Evolutionary conservation across 495 filamentous ascomycete species (phyloP), one percentile per base, ranked within the genome.

Genomic region (Lasiosphaeria ovina): DNA sequence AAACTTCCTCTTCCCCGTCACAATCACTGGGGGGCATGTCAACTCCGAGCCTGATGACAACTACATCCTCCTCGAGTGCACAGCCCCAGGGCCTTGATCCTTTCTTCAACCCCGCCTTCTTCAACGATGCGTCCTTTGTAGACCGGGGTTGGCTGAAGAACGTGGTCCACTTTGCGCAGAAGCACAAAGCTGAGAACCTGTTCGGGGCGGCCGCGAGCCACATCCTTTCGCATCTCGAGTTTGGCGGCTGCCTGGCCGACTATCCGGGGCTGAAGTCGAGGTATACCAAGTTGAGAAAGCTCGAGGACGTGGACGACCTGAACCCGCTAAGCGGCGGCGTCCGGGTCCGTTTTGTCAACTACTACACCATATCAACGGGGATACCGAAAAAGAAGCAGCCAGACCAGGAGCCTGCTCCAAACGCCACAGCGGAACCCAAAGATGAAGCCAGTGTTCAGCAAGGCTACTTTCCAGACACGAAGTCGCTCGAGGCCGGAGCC

Each of bases 361-460:
- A 96, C 70, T 97, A 94, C 67, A 96, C 93, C 8, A 81, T 89
- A 33, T 92, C 90, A 57, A 89, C 87, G 4, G 92, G 91, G 3
- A 75, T 77, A 58, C 79, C 78, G 35, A 84, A 89, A 75, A 62
- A 64, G 35, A 64, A 60, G 44, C 7, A 40, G 40, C 6, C 62
- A 3, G 17, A 33, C 4, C 12, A 14, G 5, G 38, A 7, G 40
- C 31, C 40, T 14, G 2, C 9, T 17, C 40, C 10, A 7, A 35
- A 6, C 11, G 14, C 17, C 12, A 34, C 54, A 10, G 11, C 10
- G 32, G 17, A 14, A 24, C 36, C 35, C 35, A 34, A 9, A 4
- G 45, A 44, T 49, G 54, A 67, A 55, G 33, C 65, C 58, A 12
- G 35, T n/a, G 35, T n/a, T 36, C 60, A 40, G 35, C 52, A 33